Percentiles rank a stretch among this genome's conserved stretches.
phyloP scores from a whole-genome alignment of 1,284 basidiomycete genomes.

The Pseudozyma sp. region DNA sequence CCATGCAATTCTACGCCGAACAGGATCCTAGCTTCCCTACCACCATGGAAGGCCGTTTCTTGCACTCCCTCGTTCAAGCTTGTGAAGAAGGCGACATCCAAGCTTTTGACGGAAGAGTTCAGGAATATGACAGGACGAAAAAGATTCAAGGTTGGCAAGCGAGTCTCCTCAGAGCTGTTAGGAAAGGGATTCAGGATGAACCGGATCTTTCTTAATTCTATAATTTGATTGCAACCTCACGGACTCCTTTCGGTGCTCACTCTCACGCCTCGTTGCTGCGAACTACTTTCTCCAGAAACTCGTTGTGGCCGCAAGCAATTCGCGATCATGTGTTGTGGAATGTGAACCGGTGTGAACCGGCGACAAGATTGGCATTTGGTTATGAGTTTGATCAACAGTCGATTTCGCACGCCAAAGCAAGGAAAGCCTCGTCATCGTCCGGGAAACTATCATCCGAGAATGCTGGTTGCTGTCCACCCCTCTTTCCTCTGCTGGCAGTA shows the following conservation, averaged over 20 bases:
- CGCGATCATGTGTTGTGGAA: no score
- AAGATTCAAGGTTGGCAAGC: slow-evolving; percentile 66
- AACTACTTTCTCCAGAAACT: no score
- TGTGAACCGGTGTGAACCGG: no score
- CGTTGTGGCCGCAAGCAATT: no score
- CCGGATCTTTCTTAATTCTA: slow-evolving; percentile 61
- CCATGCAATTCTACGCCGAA: slow-evolving; percentile 68
- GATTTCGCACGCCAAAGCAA: slow-evolving; percentile 39
- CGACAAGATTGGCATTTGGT: no score
- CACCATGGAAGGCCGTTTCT: slow-evolving; percentile 66
- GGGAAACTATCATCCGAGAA: slow-evolving; percentile 48
- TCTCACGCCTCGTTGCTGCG: not conserved
- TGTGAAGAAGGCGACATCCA: slow-evolving; percentile 64
- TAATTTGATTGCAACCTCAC: not conserved
- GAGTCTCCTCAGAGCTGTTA: slow-evolving; percentile 56
- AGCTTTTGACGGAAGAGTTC: slow-evolving; percentile 59
- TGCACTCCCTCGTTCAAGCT: slow-evolving; percentile 63
- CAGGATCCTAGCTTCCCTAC: slow-evolving; percentile 65
- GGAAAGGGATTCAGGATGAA: slow-evolving; percentile 64
- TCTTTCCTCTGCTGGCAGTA: not conserved
- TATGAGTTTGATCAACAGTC: slow-evolving; percentile 22
- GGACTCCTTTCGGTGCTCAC: not conserved
- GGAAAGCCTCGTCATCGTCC: slow-evolving; percentile 44
- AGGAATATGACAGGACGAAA: slow-evolving; percentile 66
- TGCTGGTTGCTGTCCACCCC: slow-evolving; percentile 7